These are phyloP conservation scores for Fusarium anthophilum DNA, from an alignment of 2,329 filamentous ascomycete genomes.

Conservation along the genomic window DNA sequence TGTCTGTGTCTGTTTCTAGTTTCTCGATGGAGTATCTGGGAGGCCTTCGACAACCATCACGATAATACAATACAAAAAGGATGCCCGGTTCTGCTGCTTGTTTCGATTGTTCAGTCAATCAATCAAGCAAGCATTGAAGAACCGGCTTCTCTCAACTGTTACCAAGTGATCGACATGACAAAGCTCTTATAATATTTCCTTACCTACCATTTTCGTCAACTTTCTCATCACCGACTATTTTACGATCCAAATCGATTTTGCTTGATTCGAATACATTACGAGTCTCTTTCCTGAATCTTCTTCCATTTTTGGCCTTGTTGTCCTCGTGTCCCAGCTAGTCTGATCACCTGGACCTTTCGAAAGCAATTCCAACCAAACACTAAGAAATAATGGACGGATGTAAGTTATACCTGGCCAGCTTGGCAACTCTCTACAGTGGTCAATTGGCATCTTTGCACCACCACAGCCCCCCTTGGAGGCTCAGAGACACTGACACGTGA, in stretches of 20 bases:
- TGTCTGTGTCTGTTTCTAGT: constrained; percentile 17
- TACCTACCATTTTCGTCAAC: constrained; percentile 13
- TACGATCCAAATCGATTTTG: background rate
- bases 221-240: constrained; percentile 9
- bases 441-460: constrained; percentile 6
- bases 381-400: constrained; percentile 40
- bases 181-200: constrained; percentile 31
- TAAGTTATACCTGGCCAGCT: constrained; percentile 29
- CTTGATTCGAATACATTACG: constrained; percentile 11
- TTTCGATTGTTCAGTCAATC: constrained; percentile 24
- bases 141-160: constrained; percentile 41
- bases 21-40: constrained; percentile 32
- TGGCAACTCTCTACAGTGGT: constrained; percentile 4
- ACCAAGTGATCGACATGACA: constrained; percentile 35
- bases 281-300: background rate
- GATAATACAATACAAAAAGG: constrained; percentile 44
- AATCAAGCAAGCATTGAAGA: constrained; percentile 38
- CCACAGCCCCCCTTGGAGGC: background rate
- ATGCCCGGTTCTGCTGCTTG: constrained; percentile 31
- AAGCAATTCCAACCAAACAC: constrained; percentile 4
- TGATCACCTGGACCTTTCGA: constrained; percentile 5
- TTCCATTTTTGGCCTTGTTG: background rate
- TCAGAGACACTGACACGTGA: constrained; percentile 34
- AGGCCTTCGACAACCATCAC: constrained; percentile 41
- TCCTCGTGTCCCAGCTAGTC: background rate